Percentiles rank a stretch among this genome's conserved stretches.
phyloP scores from a whole-genome alignment of 73 alveolate genomes.

The Symbiodinium natans region DNA sequence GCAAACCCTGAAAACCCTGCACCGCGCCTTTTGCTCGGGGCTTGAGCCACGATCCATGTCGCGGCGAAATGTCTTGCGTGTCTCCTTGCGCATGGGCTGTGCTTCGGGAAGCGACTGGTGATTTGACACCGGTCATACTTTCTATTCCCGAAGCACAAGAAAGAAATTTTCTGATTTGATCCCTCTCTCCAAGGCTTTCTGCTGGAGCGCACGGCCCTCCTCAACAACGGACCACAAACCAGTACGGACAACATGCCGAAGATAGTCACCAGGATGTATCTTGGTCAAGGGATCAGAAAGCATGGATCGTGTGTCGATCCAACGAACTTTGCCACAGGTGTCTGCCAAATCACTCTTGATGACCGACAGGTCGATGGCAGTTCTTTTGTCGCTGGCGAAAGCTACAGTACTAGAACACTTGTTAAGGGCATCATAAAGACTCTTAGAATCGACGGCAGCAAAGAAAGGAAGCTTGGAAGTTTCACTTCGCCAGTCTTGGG shows the following conservation, averaged over 20 bases:
- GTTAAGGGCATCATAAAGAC: neutral
- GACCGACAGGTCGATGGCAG: neutral
- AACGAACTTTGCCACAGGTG: neutral
- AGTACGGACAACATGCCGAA: neutral
- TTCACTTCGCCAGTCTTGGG: neutral
- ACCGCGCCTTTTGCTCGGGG: neutral
- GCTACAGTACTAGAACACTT: neutral
- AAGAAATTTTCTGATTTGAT: too few relatives aligned
- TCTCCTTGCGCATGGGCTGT: neutral
- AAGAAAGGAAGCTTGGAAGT: neutral
- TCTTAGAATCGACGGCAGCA: neutral
- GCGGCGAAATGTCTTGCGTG: neutral
- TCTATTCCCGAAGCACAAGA: neutral
- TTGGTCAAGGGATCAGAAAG: neutral
- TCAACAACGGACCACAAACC: slow-evolving; percentile 21
- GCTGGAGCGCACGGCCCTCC: slow-evolving; percentile 12
- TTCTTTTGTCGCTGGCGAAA: neutral
- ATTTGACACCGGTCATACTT: neutral
- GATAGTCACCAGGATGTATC: neutral
- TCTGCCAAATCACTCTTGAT: neutral
- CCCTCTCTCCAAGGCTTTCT: neutral
- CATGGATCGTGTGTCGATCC: slow-evolving; percentile 43
- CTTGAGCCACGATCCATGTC: neutral
- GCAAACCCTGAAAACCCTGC: neutral
- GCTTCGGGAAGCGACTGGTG: neutral